phyloP scores from a whole-genome alignment of 306 rosid genomes.

The Biancaea sappan region DNA sequence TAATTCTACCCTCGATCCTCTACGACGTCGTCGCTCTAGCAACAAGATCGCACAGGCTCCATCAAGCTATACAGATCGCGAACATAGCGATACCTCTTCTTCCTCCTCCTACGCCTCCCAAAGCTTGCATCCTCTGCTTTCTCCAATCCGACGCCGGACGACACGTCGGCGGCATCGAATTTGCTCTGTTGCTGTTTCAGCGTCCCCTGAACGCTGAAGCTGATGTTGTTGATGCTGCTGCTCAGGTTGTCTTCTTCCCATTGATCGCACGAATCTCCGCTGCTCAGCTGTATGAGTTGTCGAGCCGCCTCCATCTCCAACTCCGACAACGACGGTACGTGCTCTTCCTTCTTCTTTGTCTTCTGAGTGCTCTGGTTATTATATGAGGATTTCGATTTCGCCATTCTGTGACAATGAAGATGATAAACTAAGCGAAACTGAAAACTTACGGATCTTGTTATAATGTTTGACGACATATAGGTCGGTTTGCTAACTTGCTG shows the following conservation, averaged over 20 bases:
- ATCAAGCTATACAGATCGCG: conserved; percentile 28
- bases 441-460: neutral
- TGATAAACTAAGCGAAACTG: neutral
- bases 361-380: conserved; percentile 8
- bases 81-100: conserved; percentile 26
- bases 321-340: conserved; percentile 23
- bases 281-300: conserved; percentile 59
- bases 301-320: conserved; percentile 56
- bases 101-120: neutral
- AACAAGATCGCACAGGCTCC: neutral
- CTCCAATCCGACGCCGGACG: neutral
- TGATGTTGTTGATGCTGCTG: conserved; percentile 33
- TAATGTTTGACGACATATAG: neutral
- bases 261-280: conserved; percentile 30
- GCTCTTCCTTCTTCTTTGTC: neutral
- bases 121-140: neutral
- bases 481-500: conserved; percentile 17
- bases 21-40: neutral
- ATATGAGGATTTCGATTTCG: neutral
- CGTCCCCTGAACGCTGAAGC: conserved; percentile 38
- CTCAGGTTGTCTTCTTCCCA: neutral
- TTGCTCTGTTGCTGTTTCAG: neutral
- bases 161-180: conserved; percentile 19
- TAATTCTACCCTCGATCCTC: conserved; percentile 19
- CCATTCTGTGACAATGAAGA: conserved; percentile 25